Evolutionary conservation across 2,329 filamentous ascomycete genomes (phyloP), one percentile per base, ranked within the genome.

Genomic region (Colletotrichum sp.): DNA sequence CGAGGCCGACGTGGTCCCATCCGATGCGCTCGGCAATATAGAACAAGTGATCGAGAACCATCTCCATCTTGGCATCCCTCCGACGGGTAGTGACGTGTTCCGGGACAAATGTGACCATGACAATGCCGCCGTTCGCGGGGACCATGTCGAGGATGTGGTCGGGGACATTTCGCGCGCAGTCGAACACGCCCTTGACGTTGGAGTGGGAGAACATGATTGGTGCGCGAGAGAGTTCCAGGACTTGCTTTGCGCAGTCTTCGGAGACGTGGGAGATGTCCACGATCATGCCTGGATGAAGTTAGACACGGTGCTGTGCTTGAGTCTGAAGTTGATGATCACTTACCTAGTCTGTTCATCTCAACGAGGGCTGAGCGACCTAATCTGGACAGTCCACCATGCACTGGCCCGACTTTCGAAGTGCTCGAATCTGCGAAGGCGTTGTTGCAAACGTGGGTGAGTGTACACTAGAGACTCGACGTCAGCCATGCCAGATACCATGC

Each of bases 61-160:
- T 78, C 28, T 83, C 77, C 75, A 84, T 79, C 18, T 77, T 82
- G 22, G 81, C 79, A 52, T 72, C 36, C 67, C 80, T 77, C 55
- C 60, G 70, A 32, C 44, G 79, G 75, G 55, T 80, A 30, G 68
- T 80, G 77, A 68, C 76, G 66, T 79, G 78, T 63, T 81, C 79
- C 15, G 80, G 79, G 2, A 85, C 80, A 66, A 86, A 86, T 1
- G 81, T 83, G 1, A 85, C 80, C 84, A 86, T 86, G 22, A 88
- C 77, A 18, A 88, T 79, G 2, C 86, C 86, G 13, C 80, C 77
- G 62, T 87, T 88, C 8, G 77, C 74, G 2, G 81, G 80, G 2
- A 88, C 75, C 66, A 78, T 75, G 44, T 80, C 77, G 1, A 88
- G 79, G 3, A 88, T 78, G 36, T 83, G 83, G 71, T 88, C 86